These are phyloP conservation scores for Globisporangium iwayamae DNA, from an alignment of 352 stramenopile species.

Conservation along the genomic window DNA sequence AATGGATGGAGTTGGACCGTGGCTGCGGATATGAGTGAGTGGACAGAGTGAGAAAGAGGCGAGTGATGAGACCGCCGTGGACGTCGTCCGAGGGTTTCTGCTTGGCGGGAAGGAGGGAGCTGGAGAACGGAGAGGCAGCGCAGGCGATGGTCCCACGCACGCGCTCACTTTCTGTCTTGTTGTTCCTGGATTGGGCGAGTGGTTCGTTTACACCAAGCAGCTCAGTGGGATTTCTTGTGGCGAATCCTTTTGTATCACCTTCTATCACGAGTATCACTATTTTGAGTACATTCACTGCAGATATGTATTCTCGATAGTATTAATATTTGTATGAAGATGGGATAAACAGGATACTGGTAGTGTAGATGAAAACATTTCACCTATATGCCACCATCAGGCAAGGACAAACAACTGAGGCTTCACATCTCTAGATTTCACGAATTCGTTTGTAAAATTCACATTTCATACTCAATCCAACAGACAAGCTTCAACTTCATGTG, in stretches of 20 bases:
- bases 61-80: not conserved
- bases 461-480: not conserved
- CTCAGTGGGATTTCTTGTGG: constrained; percentile 6
- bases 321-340: not conserved
- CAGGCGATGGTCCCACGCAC: constrained; percentile 6
- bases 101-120: not conserved
- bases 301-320: not conserved
- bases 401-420: not conserved
- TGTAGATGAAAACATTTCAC: not conserved
- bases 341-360: not conserved
- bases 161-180: not conserved
- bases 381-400: not conserved
- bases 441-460: not conserved
- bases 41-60: not conserved
- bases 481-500: not conserved
- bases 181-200: not conserved
- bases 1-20: not conserved
- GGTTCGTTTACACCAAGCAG: constrained; percentile 19
- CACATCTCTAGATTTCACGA: not conserved
- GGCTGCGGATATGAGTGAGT: not conserved
- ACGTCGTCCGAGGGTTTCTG: not conserved
- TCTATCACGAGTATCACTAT: too few relatives aligned
- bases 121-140: not conserved
- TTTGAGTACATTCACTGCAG: too few relatives aligned
- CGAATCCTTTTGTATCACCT: not conserved